Evolutionary conservation across 345 rosid genomes (phyloP).

Genomic region (Citrus sp.): DNA sequence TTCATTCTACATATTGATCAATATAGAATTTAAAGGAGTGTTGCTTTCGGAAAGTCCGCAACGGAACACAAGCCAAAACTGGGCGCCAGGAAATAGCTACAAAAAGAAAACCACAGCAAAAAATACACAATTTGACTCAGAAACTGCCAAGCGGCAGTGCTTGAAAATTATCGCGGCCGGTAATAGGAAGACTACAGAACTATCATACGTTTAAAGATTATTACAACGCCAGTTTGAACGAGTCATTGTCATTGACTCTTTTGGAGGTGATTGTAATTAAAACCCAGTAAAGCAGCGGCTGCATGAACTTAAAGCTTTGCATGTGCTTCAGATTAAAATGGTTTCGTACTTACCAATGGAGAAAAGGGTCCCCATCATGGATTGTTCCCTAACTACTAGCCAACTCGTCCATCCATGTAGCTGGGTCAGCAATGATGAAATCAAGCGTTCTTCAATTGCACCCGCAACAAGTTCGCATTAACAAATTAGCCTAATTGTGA

Average conservation of each 20-base stretch:
- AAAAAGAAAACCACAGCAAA: too few relatives aligned
- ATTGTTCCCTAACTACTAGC: neutral
- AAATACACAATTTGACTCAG: neutral
- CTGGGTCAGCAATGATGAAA: neutral
- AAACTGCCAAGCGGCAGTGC: neutral
- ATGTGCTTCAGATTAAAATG: neutral
- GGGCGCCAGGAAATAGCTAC: neutral
- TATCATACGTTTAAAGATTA: neutral
- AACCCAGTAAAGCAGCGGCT: neutral
- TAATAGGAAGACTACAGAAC: neutral
- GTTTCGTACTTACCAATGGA: neutral
- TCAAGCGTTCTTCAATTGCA: slow-evolving; percentile 7
- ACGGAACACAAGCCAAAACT: neutral
- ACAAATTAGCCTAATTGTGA: neutral
- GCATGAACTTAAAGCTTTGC: neutral
- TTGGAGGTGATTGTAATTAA: neutral
- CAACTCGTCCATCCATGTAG: neutral
- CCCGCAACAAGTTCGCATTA: neutral
- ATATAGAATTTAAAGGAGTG: neutral
- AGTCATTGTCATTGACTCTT: neutral
- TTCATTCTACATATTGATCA: neutral
- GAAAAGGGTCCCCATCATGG: slow-evolving; percentile 6
- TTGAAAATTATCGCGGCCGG: neutral
- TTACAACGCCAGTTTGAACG: neutral
- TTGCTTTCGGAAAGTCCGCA: neutral